A percentile compares a stretch with the other conserved stretches of the same genome.
These are phyloP conservation scores for Microascus cirrosus DNA, from an alignment of 2,329 filamentous ascomycete genomes.

Conservation along the genomic window DNA sequence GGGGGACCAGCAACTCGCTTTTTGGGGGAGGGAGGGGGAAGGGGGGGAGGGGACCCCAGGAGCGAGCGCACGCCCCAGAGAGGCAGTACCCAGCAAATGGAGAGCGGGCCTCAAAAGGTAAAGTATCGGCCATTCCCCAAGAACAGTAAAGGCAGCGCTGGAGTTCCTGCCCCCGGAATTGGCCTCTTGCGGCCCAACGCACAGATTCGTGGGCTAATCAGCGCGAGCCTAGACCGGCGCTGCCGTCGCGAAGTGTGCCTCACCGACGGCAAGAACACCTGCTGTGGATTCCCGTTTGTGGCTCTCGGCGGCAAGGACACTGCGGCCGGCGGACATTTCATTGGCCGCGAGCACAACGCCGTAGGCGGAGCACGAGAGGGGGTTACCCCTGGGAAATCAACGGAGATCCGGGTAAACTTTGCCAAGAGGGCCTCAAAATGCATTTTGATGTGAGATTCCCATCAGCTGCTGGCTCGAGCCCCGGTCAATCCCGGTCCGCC, in stretches of 20 bases:
- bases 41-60: no score
- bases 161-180: neutral
- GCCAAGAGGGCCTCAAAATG: constrained; percentile 6
- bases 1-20: neutral
- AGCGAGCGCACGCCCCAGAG: neutral
- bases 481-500: neutral
- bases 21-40: neutral
- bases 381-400: neutral
- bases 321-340: neutral
- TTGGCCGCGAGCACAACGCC: neutral
- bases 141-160: neutral
- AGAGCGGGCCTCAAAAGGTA: neutral
- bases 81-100: neutral
- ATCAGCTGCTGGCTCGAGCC: neutral
- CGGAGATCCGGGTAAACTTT: neutral
- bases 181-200: constrained; percentile 2
- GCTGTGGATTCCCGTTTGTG: neutral
- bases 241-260: neutral
- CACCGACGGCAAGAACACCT: neutral
- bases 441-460: neutral
- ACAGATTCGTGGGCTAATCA: neutral
- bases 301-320: neutral
- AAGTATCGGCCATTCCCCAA: neutral
- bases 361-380: neutral
- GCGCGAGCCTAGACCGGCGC: neutral